Percentiles rank a stretch among this genome's conserved stretches.
Evolutionary conservation across 768 basidiomycete species (phyloP).

Genomic region (Crepidotus variabilis): DNA sequence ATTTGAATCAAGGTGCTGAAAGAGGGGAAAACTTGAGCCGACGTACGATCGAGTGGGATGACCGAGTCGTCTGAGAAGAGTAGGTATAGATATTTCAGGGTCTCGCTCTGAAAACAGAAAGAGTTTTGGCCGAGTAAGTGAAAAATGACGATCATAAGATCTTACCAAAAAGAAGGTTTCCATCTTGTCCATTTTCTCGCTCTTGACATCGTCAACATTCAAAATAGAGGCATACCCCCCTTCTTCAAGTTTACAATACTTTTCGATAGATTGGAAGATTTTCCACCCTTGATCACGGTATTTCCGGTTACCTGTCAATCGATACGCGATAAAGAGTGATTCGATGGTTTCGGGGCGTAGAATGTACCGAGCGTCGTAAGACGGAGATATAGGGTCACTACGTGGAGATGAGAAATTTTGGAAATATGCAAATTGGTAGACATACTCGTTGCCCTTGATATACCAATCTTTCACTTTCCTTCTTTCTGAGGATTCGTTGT

Average conservation of each 20-base stretch:
- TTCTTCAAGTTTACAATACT: constrained; percentile 67
- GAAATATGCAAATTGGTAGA: neutral
- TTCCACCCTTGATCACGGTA: constrained; percentile 87
- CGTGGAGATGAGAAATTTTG: constrained; percentile 1
- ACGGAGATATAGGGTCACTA: constrained; percentile 29
- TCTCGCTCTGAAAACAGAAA: constrained; percentile 63
- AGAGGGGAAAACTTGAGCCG: neutral
- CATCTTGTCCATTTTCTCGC: constrained; percentile 81
- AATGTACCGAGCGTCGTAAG: constrained; percentile 90
- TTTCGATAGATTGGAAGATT: constrained; percentile 89
- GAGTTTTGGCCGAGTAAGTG: too few species aligned
- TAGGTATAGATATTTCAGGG: constrained; percentile 88
- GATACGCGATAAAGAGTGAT: constrained; percentile 87
- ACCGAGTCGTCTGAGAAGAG: constrained; percentile 77
- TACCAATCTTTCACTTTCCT: constrained; percentile 72
- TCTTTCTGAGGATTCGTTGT: constrained; percentile 40
- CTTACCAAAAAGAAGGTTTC: constrained; percentile 91
- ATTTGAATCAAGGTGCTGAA: neutral
- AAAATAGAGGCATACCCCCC: constrained; percentile 87
- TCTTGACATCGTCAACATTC: constrained; percentile 79
- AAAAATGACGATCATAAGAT: neutral
- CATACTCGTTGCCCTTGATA: constrained; percentile 72
- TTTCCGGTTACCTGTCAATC: constrained; percentile 76
- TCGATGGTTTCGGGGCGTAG: constrained; percentile 94
- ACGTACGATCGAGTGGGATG: constrained; percentile 73